Percentiles rank a stretch among this genome's conserved stretches.
phyloP scores from a whole-genome alignment of 139 green algal genomes.

The Micromonas commoda region DNA sequence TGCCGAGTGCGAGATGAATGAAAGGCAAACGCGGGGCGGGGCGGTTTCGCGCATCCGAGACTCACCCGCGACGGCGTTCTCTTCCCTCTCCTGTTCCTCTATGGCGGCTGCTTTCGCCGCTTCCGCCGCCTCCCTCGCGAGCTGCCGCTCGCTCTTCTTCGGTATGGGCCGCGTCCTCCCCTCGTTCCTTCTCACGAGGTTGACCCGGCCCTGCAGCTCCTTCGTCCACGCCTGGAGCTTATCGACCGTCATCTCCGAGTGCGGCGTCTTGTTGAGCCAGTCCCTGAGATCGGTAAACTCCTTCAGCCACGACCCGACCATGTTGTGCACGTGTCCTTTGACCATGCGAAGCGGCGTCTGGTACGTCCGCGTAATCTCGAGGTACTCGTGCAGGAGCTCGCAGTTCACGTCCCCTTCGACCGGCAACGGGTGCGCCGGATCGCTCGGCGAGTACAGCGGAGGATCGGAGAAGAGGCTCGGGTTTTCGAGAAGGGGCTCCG shows the following conservation, averaged over 20 bases:
- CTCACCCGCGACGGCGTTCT: slow-evolving; percentile 17
- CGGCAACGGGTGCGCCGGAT: background rate
- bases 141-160: slow-evolving; percentile 14
- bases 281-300: slow-evolving; percentile 50
- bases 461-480: slow-evolving; percentile 43
- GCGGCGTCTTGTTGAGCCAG: background rate
- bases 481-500: slow-evolving; percentile 46
- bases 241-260: background rate
- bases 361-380: slow-evolving; percentile 57
- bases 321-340: slow-evolving; percentile 55
- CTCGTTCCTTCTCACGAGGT: background rate
- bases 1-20: background rate
- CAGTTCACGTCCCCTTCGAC: slow-evolving; percentile 27
- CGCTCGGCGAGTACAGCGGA: background rate
- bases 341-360: slow-evolving; percentile 80
- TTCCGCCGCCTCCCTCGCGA: slow-evolving; percentile 9
- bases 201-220: background rate
- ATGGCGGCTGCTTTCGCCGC: slow-evolving; percentile 11
- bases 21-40: background rate
- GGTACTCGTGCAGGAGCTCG: slow-evolving; percentile 75
- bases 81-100: slow-evolving; percentile 3
- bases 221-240: background rate
- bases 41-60: no score
- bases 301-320: slow-evolving; percentile 71
- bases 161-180: slow-evolving; percentile 6